phyloP scores from a whole-genome alignment of 2,329 filamentous ascomycete species.

The Hymenoscyphus linearis region DNA sequence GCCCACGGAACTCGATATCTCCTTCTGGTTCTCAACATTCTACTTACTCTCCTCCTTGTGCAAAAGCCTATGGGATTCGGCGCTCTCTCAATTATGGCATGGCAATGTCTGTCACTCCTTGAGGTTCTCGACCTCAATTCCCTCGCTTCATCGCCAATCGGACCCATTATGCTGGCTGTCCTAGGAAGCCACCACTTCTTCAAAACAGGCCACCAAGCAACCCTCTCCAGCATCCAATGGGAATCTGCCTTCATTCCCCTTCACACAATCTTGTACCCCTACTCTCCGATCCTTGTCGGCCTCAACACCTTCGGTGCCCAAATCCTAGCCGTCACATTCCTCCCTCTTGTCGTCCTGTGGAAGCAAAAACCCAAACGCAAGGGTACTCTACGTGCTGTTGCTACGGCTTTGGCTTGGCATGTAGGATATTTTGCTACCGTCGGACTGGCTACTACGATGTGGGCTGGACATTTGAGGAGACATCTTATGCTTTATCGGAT shows the following conservation, averaged over 20 bases:
- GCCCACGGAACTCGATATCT: conserved; percentile 89
- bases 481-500: conserved; percentile 97
- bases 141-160: conserved; percentile 65
- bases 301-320: conserved; percentile 89
- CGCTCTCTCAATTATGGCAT: conserved; percentile 73
- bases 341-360: conserved; percentile 83
- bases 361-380: conserved; percentile 72
- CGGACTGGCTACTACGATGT: conserved; percentile 79
- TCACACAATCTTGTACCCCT: conserved; percentile 78
- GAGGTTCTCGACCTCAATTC: conserved; percentile 58
- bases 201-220: conserved; percentile 95
- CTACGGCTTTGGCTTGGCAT: conserved; percentile 68
- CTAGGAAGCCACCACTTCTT: conserved; percentile 94
- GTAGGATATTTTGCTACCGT: conserved; percentile 78
- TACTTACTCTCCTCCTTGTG: conserved; percentile 70
- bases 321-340: conserved; percentile 72
- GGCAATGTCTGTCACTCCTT: conserved; percentile 79
- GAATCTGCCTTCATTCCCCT: conserved; percentile 90
- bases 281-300: conserved; percentile 73
- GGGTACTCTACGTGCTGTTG: conserved; percentile 48
- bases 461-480: conserved; percentile 79
- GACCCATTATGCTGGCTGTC: conserved; percentile 78
- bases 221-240: conserved; percentile 86
- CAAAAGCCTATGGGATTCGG: conserved; percentile 94
- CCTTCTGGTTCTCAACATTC: conserved; percentile 72